Evolutionary conservation across 2,329 filamentous ascomycete genomes (phyloP).

Genomic region (Seiridium cupressi): DNA sequence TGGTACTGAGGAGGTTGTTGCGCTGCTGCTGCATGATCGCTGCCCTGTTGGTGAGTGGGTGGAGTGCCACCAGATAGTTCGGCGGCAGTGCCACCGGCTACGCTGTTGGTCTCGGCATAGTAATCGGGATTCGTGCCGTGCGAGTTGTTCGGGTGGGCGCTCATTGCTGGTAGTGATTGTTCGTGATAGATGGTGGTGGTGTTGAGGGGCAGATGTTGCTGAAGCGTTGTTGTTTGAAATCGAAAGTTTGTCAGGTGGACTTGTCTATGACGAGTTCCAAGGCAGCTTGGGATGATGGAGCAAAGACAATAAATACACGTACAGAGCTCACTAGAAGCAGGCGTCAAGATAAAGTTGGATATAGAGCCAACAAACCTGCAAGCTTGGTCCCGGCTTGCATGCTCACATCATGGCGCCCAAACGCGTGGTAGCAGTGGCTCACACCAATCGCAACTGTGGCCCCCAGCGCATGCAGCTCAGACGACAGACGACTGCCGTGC

Average conservation of each 20-base stretch:
- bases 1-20: slow-evolving; percentile 6
- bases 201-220: background rate
- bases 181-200: background rate
- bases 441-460: background rate
- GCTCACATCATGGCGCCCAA: background rate
- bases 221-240: background rate
- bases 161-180: slow-evolving; percentile 1
- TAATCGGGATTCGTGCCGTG: slow-evolving; percentile 2
- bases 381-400: background rate
- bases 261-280: background rate
- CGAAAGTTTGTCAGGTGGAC: background rate
- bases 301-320: background rate
- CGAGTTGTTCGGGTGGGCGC: slow-evolving; percentile 2
- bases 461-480: no score
- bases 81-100: background rate
- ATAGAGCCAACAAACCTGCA: background rate
- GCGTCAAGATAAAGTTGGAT: background rate
- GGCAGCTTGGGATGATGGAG: background rate
- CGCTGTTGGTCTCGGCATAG: slow-evolving; percentile 6
- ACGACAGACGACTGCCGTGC: no score
- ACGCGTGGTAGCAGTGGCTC: background rate
- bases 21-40: background rate
- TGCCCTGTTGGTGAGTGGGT: background rate
- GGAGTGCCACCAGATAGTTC: background rate
- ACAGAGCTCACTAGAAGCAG: background rate